Evolutionary conservation across 805 yeast species (phyloP).

Genomic region (Priceomyces haplophilus): DNA sequence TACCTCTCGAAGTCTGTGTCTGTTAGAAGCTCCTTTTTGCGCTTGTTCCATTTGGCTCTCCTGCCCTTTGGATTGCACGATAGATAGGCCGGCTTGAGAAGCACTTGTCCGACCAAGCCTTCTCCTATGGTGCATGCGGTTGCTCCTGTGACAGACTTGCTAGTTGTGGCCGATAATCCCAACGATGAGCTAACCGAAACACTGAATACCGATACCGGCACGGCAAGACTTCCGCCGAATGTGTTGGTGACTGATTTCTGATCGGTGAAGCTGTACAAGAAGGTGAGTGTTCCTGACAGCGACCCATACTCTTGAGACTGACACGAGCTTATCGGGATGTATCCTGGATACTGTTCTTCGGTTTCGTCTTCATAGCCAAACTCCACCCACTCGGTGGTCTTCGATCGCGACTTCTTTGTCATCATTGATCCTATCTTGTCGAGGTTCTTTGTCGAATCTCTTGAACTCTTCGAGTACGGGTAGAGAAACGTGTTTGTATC

Average conservation of each 20-base stretch:
- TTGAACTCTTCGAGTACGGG: background rate
- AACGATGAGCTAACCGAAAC: conserved; percentile 2
- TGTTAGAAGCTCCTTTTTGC: conserved; percentile 8
- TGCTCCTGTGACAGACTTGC: conserved; percentile 8
- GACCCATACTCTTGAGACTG: conserved; percentile 15
- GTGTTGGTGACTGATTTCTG: background rate
- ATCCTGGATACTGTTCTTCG: conserved; percentile 11
- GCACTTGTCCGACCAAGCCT: conserved; percentile 20
- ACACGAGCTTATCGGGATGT: conserved; percentile 17
- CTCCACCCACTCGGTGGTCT: conserved; percentile 13
- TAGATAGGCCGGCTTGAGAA: conserved; percentile 16
- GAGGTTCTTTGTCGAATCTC: background rate
- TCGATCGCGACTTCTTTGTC: background rate
- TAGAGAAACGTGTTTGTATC: conserved; percentile 3
- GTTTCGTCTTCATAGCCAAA: conserved; percentile 7
- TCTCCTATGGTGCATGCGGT: conserved; percentile 13
- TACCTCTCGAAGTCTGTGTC: conserved; percentile 11
- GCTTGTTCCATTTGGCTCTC: conserved; percentile 11
- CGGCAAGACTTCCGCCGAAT: conserved; percentile 4
- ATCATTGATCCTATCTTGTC: background rate
- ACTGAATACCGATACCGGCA: background rate
- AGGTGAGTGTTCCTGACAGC: conserved; percentile 10
- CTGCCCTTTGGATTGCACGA: conserved; percentile 12
- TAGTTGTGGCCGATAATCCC: background rate
- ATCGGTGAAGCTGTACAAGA: conserved; percentile 7